These are phyloP conservation scores for Curvularia sp. DNA, from an alignment of 2,329 filamentous ascomycete species.

Conservation along the genomic window DNA sequence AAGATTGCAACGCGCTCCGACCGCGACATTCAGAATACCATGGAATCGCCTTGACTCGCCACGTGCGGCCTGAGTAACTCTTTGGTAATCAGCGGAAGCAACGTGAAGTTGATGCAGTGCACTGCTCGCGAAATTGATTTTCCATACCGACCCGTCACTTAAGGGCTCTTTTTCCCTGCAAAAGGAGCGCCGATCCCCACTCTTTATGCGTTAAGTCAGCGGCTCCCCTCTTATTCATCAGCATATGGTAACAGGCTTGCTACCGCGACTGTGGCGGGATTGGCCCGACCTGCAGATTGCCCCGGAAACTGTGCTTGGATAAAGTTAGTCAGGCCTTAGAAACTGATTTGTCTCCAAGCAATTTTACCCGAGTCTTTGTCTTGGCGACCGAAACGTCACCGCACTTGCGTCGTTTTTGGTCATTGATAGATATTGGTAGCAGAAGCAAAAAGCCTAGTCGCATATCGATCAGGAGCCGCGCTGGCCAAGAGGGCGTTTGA, in stretches of 20 bases:
- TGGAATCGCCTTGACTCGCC: not conserved
- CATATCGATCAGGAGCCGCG: not conserved
- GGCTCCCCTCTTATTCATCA: conserved; percentile 30
- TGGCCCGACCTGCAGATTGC: not conserved
- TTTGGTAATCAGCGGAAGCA: conserved; percentile 31
- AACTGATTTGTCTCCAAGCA: not conserved
- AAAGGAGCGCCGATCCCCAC: conserved; percentile 17
- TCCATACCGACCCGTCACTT: conserved; percentile 24
- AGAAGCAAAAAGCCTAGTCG: not conserved
- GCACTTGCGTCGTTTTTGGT: conserved; percentile 18
- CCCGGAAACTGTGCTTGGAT: not conserved
- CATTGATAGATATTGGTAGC: conserved; percentile 17
- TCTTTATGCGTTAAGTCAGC: conserved; percentile 29
- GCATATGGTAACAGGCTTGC: conserved; percentile 17
- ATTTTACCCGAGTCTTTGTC: not conserved
- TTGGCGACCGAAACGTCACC: not conserved
- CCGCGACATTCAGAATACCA: not conserved
- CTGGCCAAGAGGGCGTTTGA: not conserved
- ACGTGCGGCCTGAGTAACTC: conserved; percentile 22
- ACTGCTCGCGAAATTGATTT: not conserved
- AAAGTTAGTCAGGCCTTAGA: conserved; percentile 22
- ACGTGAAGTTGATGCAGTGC: conserved; percentile 1
- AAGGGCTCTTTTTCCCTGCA: conserved; percentile 15
- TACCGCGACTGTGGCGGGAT: not conserved
- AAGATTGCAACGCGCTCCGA: not conserved